Conservation (phyloP, 306 rosid genomes). For the Lagenaria siceraria region DNA sequence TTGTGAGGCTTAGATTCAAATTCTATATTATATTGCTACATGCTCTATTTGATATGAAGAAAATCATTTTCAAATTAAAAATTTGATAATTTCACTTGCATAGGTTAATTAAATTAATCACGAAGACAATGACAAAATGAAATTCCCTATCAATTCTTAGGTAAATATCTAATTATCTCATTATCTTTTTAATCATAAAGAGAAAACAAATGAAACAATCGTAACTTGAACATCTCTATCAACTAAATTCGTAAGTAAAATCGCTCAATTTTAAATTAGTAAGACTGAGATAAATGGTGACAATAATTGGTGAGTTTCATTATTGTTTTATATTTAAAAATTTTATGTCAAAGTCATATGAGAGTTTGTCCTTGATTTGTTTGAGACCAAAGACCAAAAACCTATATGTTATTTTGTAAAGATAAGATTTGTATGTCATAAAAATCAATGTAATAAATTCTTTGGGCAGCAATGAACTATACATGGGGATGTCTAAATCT, state of each 20-base stretch:
- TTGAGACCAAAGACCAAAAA: not conserved
- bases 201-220: not conserved
- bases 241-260: not conserved
- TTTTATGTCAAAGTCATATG: not conserved
- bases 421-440: constrained; percentile 3
- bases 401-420: not conserved
- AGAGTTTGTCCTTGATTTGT: not conserved
- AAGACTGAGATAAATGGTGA: not conserved
- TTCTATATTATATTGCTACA: not conserved
- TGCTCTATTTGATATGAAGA: not conserved
- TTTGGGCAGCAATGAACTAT: not conserved
- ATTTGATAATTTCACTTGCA: not conserved
- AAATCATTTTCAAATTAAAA: not conserved
- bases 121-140: too few species aligned
- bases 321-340: not conserved
- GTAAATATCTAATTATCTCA: too few species aligned
- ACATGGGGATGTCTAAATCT: not conserved
- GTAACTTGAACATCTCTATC: not conserved
- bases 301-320: not conserved
- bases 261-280: not conserved
- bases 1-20: too few species aligned
- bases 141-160: too few species aligned
- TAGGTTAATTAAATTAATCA: too few species aligned
- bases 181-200: not conserved
- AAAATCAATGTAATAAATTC: not conserved